Percentiles rank a stretch among this genome's conserved stretches.
phyloP scores from a whole-genome alignment of 2,329 filamentous ascomycete genomes.

The Neofusicoccum laricinum region DNA sequence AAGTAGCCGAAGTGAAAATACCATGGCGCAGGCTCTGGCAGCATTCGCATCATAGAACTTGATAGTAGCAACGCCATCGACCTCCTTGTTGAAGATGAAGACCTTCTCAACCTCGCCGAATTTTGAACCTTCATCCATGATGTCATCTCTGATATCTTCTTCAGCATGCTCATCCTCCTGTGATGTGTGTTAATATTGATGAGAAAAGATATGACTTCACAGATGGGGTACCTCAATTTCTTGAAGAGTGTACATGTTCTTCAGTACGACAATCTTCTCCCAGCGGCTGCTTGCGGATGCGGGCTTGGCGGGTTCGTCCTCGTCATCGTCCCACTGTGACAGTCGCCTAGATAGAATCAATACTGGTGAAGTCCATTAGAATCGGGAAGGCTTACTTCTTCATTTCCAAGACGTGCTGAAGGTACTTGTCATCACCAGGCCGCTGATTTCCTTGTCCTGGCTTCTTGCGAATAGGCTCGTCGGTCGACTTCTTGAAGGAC shows the following conservation, averaged over 20 bases:
- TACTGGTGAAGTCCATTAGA: no score
- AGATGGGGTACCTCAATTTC: slow-evolving; percentile 6
- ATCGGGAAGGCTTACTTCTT: slow-evolving; percentile 53
- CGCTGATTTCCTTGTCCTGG: no score
- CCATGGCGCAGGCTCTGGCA: slow-evolving; percentile 66
- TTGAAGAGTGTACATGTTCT: slow-evolving; percentile 86
- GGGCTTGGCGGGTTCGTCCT: slow-evolving; percentile 39
- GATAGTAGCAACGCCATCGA: slow-evolving; percentile 80
- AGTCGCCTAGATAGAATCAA: slow-evolving; percentile 63
- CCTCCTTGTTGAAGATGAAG: slow-evolving; percentile 82
- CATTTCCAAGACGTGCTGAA: slow-evolving; percentile 77
- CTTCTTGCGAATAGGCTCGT: no score
- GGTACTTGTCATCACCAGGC: slow-evolving; percentile 49
- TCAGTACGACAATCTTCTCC: slow-evolving; percentile 82
- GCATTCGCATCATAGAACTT: slow-evolving; percentile 71
- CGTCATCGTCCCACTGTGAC: slow-evolving; percentile 93
- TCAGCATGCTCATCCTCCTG: slow-evolving; percentile 4
- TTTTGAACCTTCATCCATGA: slow-evolving; percentile 84
- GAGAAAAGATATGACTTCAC: no score
- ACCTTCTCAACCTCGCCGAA: slow-evolving; percentile 87
- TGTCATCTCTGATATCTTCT: slow-evolving; percentile 51
- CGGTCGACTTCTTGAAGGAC: slow-evolving; percentile 74
- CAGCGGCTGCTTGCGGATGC: slow-evolving; percentile 58
- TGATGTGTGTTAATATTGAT: background rate
- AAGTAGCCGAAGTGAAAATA: slow-evolving; percentile 24